phyloP scores from a whole-genome alignment of 2,329 filamentous ascomycete species.

The Ophiobolus disseminans region DNA sequence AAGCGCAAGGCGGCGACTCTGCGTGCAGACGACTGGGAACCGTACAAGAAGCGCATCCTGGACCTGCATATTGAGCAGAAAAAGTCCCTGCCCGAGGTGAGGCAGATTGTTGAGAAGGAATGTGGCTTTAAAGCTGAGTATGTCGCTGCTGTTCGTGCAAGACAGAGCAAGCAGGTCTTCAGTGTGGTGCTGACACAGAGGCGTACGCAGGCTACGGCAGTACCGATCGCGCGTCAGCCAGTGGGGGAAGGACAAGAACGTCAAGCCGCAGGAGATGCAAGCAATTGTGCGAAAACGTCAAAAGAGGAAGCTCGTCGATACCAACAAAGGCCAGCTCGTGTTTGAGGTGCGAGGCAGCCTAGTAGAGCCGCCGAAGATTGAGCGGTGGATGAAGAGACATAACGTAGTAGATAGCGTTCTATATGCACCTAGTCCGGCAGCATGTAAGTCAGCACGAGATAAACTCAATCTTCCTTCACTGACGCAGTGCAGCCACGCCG shows the following conservation, averaged over 20 bases:
- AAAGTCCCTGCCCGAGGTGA: slow-evolving; percentile 14
- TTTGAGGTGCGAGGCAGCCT: slow-evolving; percentile 19
- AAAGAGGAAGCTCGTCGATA: slow-evolving; percentile 23
- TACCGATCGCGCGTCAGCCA: slow-evolving; percentile 23
- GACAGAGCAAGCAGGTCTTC: background rate
- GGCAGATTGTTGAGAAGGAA: slow-evolving; percentile 14
- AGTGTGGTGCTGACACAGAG: slow-evolving; percentile 3
- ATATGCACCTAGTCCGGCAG: slow-evolving; percentile 24
- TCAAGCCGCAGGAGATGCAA: slow-evolving; percentile 28
- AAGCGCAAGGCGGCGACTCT: slow-evolving; percentile 31
- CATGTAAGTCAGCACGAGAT: slow-evolving; percentile 20
- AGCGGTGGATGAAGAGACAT: slow-evolving; percentile 30
- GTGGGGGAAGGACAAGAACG: slow-evolving; percentile 27
- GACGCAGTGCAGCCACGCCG: slow-evolving; percentile 21
- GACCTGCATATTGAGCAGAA: slow-evolving; percentile 18
- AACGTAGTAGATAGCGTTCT: slow-evolving; percentile 15
- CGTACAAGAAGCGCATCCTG: slow-evolving; percentile 20
- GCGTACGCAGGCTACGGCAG: slow-evolving; percentile 6
- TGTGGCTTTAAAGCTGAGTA: slow-evolving; percentile 24
- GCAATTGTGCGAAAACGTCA: slow-evolving; percentile 31
- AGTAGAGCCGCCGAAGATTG: slow-evolving; percentile 27
- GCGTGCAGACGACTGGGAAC: slow-evolving; percentile 25
- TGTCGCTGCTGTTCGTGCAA: slow-evolving; percentile 3
- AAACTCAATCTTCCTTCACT: slow-evolving; percentile 2
- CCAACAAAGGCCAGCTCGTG: slow-evolving; percentile 10